Conservation (phyloP, 1,284 basidiomycete genomes). For the Rhodotorula sp. region DNA sequence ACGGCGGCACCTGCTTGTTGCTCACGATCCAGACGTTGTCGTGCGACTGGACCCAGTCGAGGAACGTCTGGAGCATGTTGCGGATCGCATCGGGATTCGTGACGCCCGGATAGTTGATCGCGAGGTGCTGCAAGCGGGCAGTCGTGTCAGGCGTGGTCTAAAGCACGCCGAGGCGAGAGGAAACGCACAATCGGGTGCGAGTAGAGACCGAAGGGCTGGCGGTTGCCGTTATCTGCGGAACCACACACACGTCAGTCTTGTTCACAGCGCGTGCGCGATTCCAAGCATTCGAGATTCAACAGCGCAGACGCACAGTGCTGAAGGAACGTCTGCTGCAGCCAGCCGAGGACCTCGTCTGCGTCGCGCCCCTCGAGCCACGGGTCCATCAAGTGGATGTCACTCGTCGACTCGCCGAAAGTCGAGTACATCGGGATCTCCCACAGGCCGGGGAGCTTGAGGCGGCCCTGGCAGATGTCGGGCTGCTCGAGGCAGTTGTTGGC, state of each 20-base stretch:
- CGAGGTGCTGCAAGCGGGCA: slow-evolving; percentile 57
- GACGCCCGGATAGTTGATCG: slow-evolving; percentile 54
- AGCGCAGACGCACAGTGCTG: slow-evolving; percentile 58
- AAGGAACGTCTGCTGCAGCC: slow-evolving; percentile 74
- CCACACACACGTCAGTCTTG: not conserved
- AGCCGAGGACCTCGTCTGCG: slow-evolving; percentile 61
- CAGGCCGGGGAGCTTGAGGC: slow-evolving; percentile 72
- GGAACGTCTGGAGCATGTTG: slow-evolving; percentile 51
- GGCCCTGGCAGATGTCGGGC: slow-evolving; percentile 64
- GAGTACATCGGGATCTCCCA: slow-evolving; percentile 75
- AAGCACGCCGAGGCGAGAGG: not conserved
- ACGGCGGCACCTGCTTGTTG: slow-evolving; percentile 29
- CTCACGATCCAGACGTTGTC: slow-evolving; percentile 57
- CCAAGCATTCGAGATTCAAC: not conserved
- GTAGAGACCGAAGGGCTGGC: slow-evolving; percentile 78
- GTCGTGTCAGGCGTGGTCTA: slow-evolving; percentile 50
- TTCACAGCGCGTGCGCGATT: not conserved
- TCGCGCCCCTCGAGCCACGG: slow-evolving; percentile 69
- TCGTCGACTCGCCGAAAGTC: slow-evolving; percentile 1
- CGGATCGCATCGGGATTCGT: slow-evolving; percentile 22
- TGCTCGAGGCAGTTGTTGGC: slow-evolving; percentile 73
- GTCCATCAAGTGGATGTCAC: slow-evolving; percentile 53
- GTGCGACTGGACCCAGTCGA: slow-evolving; percentile 74
- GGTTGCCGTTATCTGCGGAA: slow-evolving; percentile 60
- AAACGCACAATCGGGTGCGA: slow-evolving; percentile 58